phyloP scores from a whole-genome alignment of 768 basidiomycete species.

The Tubosaeta sp. region DNA sequence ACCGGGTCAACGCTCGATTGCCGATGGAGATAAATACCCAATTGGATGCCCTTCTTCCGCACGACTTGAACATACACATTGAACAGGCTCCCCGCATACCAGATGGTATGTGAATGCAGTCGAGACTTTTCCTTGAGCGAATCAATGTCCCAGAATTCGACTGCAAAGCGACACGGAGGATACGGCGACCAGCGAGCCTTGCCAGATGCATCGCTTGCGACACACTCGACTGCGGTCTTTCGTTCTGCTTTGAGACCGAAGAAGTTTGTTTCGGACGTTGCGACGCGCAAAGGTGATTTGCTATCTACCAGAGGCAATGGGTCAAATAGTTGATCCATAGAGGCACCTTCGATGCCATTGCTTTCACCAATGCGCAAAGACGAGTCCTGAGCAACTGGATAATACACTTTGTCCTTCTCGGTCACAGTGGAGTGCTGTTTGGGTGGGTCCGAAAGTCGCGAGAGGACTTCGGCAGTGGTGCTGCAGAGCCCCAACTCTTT shows the following conservation, averaged over 20 bases:
- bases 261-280: slow-evolving; percentile 48
- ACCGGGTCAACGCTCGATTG: slow-evolving; percentile 79
- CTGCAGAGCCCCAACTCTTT: slow-evolving; percentile 69
- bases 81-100: slow-evolving; percentile 85
- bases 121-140: slow-evolving; percentile 79
- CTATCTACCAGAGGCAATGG: slow-evolving; percentile 24
- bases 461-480: slow-evolving; percentile 49
- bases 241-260: slow-evolving; percentile 56
- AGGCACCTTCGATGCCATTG: slow-evolving; percentile 44
- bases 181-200: slow-evolving; percentile 59
- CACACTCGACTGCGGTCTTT: slow-evolving; percentile 39
- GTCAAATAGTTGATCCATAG: slow-evolving; percentile 72
- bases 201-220: slow-evolving; percentile 41
- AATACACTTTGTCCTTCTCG: slow-evolving; percentile 43
- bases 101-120: slow-evolving; percentile 79
- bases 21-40: slow-evolving; percentile 87
- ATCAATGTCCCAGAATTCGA: slow-evolving; percentile 89
- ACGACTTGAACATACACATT: slow-evolving; percentile 89
- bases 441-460: slow-evolving; percentile 24
- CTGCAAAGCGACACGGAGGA: slow-evolving; percentile 79
- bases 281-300: slow-evolving; percentile 24
- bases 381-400: slow-evolving; percentile 62
- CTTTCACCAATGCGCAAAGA: slow-evolving; percentile 75
- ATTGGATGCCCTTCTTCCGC: slow-evolving; percentile 73
- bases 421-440: slow-evolving; percentile 8